Evolutionary conservation across 371 early-diverging fungal species (phyloP), one percentile per base, ranked within the genome.

Genomic region (Caulochytrium protostelioides): DNA sequence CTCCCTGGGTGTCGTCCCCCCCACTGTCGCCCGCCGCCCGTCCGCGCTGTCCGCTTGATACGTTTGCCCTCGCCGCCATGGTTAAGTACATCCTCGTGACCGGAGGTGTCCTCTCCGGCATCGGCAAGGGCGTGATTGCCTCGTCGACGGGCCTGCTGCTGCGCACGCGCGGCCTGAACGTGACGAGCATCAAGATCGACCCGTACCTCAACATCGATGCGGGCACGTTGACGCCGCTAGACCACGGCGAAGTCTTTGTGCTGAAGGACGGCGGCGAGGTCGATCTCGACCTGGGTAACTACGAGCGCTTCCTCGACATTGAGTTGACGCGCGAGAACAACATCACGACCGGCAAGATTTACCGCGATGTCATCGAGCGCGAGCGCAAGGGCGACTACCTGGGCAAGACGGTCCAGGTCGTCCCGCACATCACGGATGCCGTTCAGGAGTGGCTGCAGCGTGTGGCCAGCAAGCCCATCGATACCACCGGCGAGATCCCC

Each of bases 181-280:
- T 97, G 15, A 92, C 95, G 30, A 79, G 91, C 41, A 89, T 99
- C 70, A 99, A 99, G 64, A 97, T 99, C 46, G 98, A 98, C 56
- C 97, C 97, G 16, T 97, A 98, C 59, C 67, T 99, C 39, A 99
- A 98, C 72, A 91, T 87, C 50, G 97, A 97, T 56, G 97, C 97
- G 35, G 98, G 98, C 50, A 82, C 90, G 16, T 64, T 98, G 62
- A 79, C 74, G 39, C 98, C 98, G 39, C 62, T 89, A 33, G 98
- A 98, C 57, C 97, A 98, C 60, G 97, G 90, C 46, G 99, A 99
- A 49, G 97, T 98, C 13, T 98, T 90, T 64, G 97, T 97, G 10
- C 69, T 98, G 37, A 79, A 91, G 44, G 99, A 99, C 55, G 99
- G 99, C 37, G 94, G 91, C 44, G 99, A 98, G 59, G 97, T 97